Base-by-base conservation (phyloP, 176 grass and related monocot genomes). In the Oryza meyeriana region DNA sequence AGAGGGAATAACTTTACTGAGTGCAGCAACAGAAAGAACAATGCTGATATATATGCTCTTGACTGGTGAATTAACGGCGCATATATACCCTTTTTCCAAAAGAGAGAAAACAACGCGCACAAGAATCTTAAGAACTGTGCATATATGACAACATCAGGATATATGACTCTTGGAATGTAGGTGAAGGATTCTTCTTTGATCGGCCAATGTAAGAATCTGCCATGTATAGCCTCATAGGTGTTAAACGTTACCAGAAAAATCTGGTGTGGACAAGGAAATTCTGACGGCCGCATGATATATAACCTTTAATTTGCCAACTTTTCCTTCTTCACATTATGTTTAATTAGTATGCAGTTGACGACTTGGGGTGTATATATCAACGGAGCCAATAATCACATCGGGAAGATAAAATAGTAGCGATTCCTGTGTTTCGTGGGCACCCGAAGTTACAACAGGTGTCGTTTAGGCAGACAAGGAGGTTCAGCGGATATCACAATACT, bases 41-140 rank as follows among this genome's bases (percentile, higher is more conserved):
- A 10, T n/a, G 20, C 8, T 25, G 55, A 25, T 59, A 75, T 33
- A 25, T 59, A 75, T 33, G 32, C 59, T 64, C 10, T 14, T 30
- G 63, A 47, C 61, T 74, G 45, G 11, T 22, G 31, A 84, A 79
- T 61, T 79, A 66, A 74, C 0, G 27, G n/a, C n/a, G n/a, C n/a
- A n/a, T n/a, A n/a, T 27, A 18, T 29, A 55, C 7, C 2, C 74
- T 83, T 83, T 83, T 9, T 24, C 1, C 1, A 6, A 84, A 79
- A 83, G 86, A 50, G 22, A 41, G 85, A 84, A 28, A 84, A 61
- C 81, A 61, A 84, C 75, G n/a, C 11, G 69, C 16, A 29, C 35
- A 59, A 5, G 61, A 79, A 73, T 84, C 81, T 66, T 45, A 4
- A 4, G 22, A 69, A 24, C 66, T 66, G 17, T 40, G 67, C 2